Evolutionary conservation across 768 basidiomycete genomes (phyloP), one percentile per base, ranked within the genome.

Genomic region (Amanita subjunquillea): DNA sequence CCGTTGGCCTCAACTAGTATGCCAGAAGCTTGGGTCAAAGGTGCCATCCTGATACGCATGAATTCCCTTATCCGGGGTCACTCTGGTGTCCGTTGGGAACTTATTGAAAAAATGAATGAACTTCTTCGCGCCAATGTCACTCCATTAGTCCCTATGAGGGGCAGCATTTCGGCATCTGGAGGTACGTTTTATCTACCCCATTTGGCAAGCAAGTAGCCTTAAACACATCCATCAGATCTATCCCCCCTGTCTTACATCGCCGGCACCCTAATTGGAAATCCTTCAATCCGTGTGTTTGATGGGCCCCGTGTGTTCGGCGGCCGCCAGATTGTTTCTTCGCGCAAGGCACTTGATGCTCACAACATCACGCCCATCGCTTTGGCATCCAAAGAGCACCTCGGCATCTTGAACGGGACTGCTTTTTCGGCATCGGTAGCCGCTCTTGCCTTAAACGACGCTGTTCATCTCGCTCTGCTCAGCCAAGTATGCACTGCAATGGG

Each of bases 31-130:
- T 91, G 91, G 87, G 89, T 91, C 30, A 83, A 91, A 50, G 91
- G 85, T 10, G 88, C 91, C 1, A 90, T 93, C 60, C 68, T 91
- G 8, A 75, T 94, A 59, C 87, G 91, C 58, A 85, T 89, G 75
- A 94, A 93, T 67, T 91, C 88, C 3, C 79, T 94, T 40, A 82
- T 91, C 50, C 83, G 91, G 5, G 91, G 90, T 0, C 91, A 93
- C 67, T 91, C 88, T 20, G 91, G 87, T 32, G 81, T 94, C 10
- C 78, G 90, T 36, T 83, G 83, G 77, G 80, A 84, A 55, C 77
- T 93, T 47, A 78, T 93, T 54, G 75, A 87, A 64, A 82, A 82
- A 60, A 90, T 94, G 80, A 77, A 76, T 55, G 74, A 78, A 17
- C 74, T 91, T 40, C 77, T 94, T 38, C 69, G 72, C 30, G 79